phyloP scores from a whole-genome alignment of 2,329 filamentous ascomycete species.

The Gnomoniopsis smithogilvyi region DNA sequence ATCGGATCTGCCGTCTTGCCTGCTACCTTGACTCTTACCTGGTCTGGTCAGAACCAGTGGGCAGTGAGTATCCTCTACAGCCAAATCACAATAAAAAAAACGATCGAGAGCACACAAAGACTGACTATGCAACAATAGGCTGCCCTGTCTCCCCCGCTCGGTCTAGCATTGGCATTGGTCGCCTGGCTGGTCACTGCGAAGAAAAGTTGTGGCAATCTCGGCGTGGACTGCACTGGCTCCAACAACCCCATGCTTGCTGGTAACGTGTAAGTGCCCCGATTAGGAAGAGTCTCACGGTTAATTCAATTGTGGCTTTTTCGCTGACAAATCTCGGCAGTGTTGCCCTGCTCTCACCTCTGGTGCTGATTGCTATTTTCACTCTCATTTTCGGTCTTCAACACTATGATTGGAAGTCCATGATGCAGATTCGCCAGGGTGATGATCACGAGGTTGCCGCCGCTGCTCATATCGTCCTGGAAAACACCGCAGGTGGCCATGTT shows the following conservation, averaged over 20 bases:
- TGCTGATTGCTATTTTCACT: conserved; percentile 76
- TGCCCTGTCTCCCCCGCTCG: conserved; percentile 65
- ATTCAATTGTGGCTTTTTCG: background rate
- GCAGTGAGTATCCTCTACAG: conserved; percentile 36
- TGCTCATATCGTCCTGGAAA: conserved; percentile 64
- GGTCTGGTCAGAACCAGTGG: conserved; percentile 75
- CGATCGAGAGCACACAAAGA: no score
- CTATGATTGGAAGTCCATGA: conserved; percentile 87
- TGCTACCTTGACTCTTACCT: conserved; percentile 74
- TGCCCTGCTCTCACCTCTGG: conserved; percentile 71
- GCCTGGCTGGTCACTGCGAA: conserved; percentile 78
- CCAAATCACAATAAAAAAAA: no score
- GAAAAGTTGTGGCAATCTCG: conserved; percentile 64
- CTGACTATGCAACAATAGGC: conserved; percentile 35
- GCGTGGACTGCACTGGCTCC: conserved; percentile 73
- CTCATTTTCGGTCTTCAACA: conserved; percentile 66
- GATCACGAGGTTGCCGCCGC: conserved; percentile 68
- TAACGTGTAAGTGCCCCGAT: conserved; percentile 52
- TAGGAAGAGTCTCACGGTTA: background rate
- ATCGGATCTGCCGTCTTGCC: conserved; percentile 84
- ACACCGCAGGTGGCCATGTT: conserved; percentile 46
- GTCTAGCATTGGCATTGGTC: conserved; percentile 64
- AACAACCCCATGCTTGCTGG: conserved; percentile 87
- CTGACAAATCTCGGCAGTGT: conserved; percentile 31
- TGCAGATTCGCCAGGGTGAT: conserved; percentile 71